These are phyloP conservation scores for Trypanosoma vivax DNA, from an alignment of 208 protist genomes.

Conservation along the genomic window DNA sequence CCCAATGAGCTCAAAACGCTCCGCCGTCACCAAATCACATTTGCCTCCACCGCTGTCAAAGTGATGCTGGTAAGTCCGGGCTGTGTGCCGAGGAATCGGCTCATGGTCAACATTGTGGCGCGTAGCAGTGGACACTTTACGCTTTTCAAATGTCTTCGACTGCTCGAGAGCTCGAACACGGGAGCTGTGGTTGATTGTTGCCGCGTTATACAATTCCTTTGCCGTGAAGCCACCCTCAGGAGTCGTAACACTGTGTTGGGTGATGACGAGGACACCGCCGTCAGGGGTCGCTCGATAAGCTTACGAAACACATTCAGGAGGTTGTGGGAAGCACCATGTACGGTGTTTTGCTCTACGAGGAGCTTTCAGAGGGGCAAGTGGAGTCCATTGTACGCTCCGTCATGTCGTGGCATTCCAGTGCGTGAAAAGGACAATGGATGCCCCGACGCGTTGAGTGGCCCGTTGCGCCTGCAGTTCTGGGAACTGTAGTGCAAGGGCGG, in stretches of 20 bases:
- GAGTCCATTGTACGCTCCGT: conserved; percentile 46
- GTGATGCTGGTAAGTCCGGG: conserved; percentile 53
- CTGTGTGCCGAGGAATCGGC: conserved; percentile 24
- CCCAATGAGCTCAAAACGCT: conserved; percentile 21
- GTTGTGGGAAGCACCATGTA: conserved; percentile 52
- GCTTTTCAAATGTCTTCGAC: conserved; percentile 69
- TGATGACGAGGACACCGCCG: background rate
- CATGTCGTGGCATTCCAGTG: conserved; percentile 15
- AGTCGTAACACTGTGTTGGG: conserved; percentile 10
- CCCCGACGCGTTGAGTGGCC: background rate
- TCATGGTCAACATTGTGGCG: conserved; percentile 49
- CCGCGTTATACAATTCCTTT: conserved; percentile 59
- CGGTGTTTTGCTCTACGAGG: conserved; percentile 56
- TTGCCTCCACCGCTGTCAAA: conserved; percentile 58
- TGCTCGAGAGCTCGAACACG: conserved; percentile 44
- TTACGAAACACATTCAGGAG: conserved; percentile 47
- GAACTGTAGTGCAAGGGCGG: too few relatives aligned
- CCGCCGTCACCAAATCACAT: conserved; percentile 65
- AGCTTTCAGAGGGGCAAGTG: conserved; percentile 61
- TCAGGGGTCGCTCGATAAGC: conserved; percentile 28
- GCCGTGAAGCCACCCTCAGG: conserved; percentile 30
- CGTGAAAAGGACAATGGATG: conserved; percentile 2
- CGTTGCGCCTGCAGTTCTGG: too few relatives aligned
- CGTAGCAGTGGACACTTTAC: conserved; percentile 63
- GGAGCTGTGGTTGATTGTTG: conserved; percentile 63